Evolutionary conservation across 345 rosid genomes (phyloP).

Genomic region (Aegle marmelos): DNA sequence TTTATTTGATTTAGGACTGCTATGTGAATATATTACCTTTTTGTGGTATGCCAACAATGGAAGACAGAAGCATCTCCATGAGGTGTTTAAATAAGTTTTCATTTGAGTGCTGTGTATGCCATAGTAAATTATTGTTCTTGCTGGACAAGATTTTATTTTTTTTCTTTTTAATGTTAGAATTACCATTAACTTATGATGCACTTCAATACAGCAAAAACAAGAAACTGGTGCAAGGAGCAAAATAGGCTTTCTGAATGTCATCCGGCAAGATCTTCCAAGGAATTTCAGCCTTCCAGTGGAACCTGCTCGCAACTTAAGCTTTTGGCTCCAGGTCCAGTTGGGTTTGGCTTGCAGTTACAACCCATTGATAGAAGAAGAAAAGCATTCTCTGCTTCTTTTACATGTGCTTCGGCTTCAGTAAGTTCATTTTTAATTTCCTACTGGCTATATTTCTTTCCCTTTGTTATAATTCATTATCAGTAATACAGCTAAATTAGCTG

Average conservation of each 20-base stretch:
- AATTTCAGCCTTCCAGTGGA: constrained; percentile 8
- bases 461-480: not conserved
- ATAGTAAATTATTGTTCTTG: not conserved
- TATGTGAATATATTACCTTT: not conserved
- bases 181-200: not conserved
- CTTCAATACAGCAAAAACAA: constrained; percentile 5
- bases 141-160: not conserved
- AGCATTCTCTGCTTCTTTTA: constrained; percentile 26
- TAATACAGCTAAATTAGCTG: too few relatives aligned
- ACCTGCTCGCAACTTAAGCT: constrained; percentile 11
- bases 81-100: not conserved
- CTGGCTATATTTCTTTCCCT: not conserved
- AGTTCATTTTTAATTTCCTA: not conserved
- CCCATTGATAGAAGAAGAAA: constrained; percentile 17
- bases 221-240: constrained; percentile 9
- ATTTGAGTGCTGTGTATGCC: not conserved
- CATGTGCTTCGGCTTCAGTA: constrained; percentile 38
- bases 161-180: not conserved
- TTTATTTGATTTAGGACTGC: not conserved
- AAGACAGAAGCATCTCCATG: not conserved
- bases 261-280: constrained; percentile 21
- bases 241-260: constrained; percentile 13
- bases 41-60: not conserved
- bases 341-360: constrained; percentile 23
- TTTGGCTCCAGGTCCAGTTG: constrained; percentile 18